phyloP scores from a whole-genome alignment of 257 asterid genomes.

The Mentha longifolia region DNA sequence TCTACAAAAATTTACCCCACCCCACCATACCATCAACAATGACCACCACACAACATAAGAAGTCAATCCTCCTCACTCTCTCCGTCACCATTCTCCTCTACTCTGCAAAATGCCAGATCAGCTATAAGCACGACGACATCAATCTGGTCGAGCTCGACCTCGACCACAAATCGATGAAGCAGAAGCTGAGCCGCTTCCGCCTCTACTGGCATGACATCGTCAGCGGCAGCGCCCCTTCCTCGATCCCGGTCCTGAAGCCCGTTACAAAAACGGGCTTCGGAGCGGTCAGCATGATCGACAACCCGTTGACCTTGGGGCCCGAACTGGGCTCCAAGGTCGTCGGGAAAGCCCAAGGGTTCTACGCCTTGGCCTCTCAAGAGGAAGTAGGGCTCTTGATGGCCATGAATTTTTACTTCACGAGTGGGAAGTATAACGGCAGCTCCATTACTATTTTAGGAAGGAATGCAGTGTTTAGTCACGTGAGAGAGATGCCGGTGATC shows the following conservation, averaged over 20 bases:
- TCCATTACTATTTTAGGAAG: conserved; percentile 59
- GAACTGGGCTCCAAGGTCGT: conserved; percentile 45
- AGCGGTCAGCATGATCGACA: conserved; percentile 52
- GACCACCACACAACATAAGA: conserved; percentile 35
- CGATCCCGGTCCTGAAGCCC: conserved; percentile 33
- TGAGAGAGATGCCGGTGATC: conserved; percentile 69
- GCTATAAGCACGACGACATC: conserved; percentile 27
- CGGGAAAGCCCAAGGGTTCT: conserved; percentile 67
- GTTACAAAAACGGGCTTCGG: conserved; percentile 27
- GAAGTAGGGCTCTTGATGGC: conserved; percentile 46
- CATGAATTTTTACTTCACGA: conserved; percentile 49
- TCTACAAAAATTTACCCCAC: not conserved
- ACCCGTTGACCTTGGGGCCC: conserved; percentile 54
- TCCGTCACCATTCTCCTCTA: conserved; percentile 31
- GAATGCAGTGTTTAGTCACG: conserved; percentile 44
- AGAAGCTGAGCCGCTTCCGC: conserved; percentile 45
- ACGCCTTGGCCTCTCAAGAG: conserved; percentile 49
- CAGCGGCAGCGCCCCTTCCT: conserved; percentile 42
- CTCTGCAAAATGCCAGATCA: not conserved
- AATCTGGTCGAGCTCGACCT: conserved; percentile 31
- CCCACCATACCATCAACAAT: conserved; percentile 29
- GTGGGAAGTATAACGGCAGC: conserved; percentile 66
- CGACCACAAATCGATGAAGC: conserved; percentile 29
- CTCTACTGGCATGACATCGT: conserved; percentile 56
- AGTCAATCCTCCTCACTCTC: conserved; percentile 25